phyloP scores from a whole-genome alignment of 2,329 filamentous ascomycete genomes.

The Thelonectria rubi region DNA sequence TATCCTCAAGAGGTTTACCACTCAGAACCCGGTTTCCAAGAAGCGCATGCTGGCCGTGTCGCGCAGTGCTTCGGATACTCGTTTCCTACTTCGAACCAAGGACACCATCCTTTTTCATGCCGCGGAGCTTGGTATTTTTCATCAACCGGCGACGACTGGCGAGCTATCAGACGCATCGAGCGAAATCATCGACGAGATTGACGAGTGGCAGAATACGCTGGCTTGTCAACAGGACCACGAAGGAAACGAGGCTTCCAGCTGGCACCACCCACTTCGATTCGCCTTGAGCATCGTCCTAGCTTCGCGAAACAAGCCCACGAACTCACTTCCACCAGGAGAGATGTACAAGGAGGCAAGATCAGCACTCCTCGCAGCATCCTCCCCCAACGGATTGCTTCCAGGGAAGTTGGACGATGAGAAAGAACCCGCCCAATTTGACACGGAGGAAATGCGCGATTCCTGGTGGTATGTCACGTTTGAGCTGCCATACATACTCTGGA shows the following conservation, averaged over 20 bases:
- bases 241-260: slow-evolving; percentile 1
- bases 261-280: slow-evolving; percentile 4
- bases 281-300: slow-evolving; percentile 3
- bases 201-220: neutral
- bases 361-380: neutral
- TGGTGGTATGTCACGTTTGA: slow-evolving; percentile 8
- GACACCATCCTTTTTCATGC: slow-evolving; percentile 1
- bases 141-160: neutral
- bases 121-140: neutral
- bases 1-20: slow-evolving; percentile 10
- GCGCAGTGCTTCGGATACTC: slow-evolving; percentile 1
- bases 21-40: slow-evolving; percentile 3
- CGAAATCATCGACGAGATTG: slow-evolving; percentile 8
- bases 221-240: slow-evolving; percentile 2
- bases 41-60: slow-evolving; percentile 10
- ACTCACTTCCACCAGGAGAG: neutral
- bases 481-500: slow-evolving; percentile 6
- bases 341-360: neutral
- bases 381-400: neutral
- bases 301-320: neutral
- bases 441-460: neutral
- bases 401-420: slow-evolving; percentile 4
- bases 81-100: slow-evolving; percentile 5
- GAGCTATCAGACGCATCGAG: neutral
- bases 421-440: neutral